Percentiles rank a stretch among this genome's conserved stretches.
Evolutionary conservation across 139 green algal genomes (phyloP).

Genomic region (Mesostigma viride): DNA sequence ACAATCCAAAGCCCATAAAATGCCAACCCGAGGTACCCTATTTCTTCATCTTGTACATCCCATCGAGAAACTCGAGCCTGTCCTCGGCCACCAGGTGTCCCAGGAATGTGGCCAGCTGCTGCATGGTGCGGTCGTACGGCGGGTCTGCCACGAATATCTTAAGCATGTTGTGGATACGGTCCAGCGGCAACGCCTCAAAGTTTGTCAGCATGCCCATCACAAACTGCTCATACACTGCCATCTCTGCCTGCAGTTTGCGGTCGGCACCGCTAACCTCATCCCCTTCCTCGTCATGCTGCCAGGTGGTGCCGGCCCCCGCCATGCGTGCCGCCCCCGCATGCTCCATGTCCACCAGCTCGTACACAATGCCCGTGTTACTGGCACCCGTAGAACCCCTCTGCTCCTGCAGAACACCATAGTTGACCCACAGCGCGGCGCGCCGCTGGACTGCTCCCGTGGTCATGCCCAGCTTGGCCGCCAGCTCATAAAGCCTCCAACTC

Average conservation of each 20-base stretch:
- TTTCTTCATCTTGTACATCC: conserved; percentile 36
- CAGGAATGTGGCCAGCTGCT: conserved; percentile 62
- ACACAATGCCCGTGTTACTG: neutral
- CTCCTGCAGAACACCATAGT: conserved; percentile 61
- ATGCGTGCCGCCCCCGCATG: neutral
- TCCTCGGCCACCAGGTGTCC: conserved; percentile 45
- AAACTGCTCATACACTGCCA: conserved; percentile 48
- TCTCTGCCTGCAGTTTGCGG: conserved; percentile 19
- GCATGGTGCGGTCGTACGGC: conserved; percentile 61
- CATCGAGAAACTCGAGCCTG: conserved; percentile 47
- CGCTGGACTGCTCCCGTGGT: conserved; percentile 38
- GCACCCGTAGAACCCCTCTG: neutral
- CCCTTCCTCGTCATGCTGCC: conserved; percentile 24
- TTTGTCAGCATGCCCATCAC: conserved; percentile 85
- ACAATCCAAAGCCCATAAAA: no score
- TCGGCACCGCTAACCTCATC: conserved; percentile 11
- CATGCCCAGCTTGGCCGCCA: conserved; percentile 47
- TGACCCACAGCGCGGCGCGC: conserved; percentile 75
- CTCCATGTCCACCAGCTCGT: conserved; percentile 10
- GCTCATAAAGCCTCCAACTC: no score
- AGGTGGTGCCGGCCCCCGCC: neutral
- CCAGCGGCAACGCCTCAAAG: conserved; percentile 62
- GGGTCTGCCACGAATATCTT: conserved; percentile 84
- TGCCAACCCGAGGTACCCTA: no score
- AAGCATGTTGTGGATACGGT: conserved; percentile 88